These are phyloP conservation scores for Diaporthe sp. DNA, from an alignment of 2,329 filamentous ascomycete species.

Conservation along the genomic window DNA sequence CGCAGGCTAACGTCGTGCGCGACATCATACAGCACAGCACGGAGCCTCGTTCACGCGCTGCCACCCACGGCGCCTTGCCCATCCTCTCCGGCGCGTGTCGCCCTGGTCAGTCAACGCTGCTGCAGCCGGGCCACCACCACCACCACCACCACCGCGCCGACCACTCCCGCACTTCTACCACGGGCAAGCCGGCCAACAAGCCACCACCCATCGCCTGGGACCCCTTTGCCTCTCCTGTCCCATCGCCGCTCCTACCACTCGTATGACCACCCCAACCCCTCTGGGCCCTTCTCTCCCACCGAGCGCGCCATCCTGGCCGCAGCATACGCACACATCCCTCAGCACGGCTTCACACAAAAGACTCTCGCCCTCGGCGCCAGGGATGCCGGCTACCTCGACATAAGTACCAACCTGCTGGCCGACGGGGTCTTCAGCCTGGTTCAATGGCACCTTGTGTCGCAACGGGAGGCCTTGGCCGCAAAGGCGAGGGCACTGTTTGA, in stretches of 20 bases:
- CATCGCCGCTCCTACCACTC: slow-evolving; percentile 74
- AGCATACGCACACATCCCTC: slow-evolving; percentile 83
- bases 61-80: background rate
- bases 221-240: slow-evolving; percentile 1
- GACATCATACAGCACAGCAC: slow-evolving; percentile 23
- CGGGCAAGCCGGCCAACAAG: slow-evolving; percentile 7
- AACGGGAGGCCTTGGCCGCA: slow-evolving; percentile 70
- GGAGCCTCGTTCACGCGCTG: background rate
- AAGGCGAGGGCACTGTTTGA: slow-evolving; percentile 55
- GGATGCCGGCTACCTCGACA: slow-evolving; percentile 88
- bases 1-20: slow-evolving; percentile 26
- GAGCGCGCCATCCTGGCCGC: slow-evolving; percentile 85
- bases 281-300: slow-evolving; percentile 72
- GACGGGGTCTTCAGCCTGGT: slow-evolving; percentile 86
- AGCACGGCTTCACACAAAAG: slow-evolving; percentile 83
- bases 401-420: slow-evolving; percentile 85
- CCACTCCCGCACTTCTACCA: background rate
- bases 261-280: slow-evolving; percentile 73
- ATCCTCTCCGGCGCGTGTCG: background rate
- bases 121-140: background rate
- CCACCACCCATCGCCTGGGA: slow-evolving; percentile 34
- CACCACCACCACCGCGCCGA: no score
- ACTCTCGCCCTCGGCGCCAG: slow-evolving; percentile 82
- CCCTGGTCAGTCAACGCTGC: background rate
- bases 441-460: slow-evolving; percentile 78